Base-by-base conservation (phyloP, 441 rosid genomes). In the Populus hybrid region DNA sequence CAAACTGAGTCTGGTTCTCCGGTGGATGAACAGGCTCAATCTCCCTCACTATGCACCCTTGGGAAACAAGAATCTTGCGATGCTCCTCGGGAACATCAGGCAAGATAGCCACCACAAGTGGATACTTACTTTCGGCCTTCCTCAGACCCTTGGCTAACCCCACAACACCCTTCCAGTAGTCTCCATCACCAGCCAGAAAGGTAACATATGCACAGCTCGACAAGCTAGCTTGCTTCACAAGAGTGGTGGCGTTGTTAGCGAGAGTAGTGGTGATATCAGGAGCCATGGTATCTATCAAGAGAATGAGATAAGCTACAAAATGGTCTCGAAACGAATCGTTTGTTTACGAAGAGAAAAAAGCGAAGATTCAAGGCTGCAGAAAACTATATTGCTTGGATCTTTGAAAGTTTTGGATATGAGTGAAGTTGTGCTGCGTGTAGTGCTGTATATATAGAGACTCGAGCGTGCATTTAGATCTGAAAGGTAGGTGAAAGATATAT, bases 51-150 rank as follows among this genome's bases (percentile, higher is more conserved):
- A 91, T 79, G 79, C 97, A 94, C 0, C 98, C 98, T 67, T 91
- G 98, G 1, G 88, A 87, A 24, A 79, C 67, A 73, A 94, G 73
- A 7, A 86, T 89, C 76, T 79, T 63, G 54, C 89, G 82, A 84
- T 93, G 99, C 36, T 92, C 95, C 70, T 85, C 88, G 0, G 98
- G 99, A 0, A 95, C 98, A 6, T 95, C 97, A 0, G 97, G 97
- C 76, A 90, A 80, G 11, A 86, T 76, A 0, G 99, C 99, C 50
- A 95, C 98, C 74, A 95, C 88, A 0, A 95, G 87, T 2, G 96
- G 96, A 85, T 93, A 88, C 88, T 76, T 86, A 80, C 91, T 89
- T 77, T 80, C 82, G 0, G 65, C 87, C 81, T 92, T 93, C 87
- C 92, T 88, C 20, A 93, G 78, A 10, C 99, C 99, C 76, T 95